Base-by-base conservation (phyloP, 108 stramenopile species). In the Cyclotella baltica region DNA sequence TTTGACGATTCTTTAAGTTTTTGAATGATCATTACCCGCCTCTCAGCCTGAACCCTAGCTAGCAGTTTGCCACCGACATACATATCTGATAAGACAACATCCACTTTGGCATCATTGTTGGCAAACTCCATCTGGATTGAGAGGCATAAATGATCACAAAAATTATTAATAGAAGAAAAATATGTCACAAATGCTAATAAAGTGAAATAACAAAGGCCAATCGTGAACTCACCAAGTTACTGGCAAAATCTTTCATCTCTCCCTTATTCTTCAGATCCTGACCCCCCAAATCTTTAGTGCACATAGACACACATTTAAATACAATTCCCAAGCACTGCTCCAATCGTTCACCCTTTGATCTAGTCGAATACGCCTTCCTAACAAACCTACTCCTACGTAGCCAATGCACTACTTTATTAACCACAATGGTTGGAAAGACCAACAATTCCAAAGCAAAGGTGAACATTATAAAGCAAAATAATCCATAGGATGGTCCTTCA, bases 161-260 rank as follows among this genome's bases (percentile, higher is more conserved):
- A 56, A 1, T 23, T 23, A 56, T 5, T 1, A 53, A 28, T 35
- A 4, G 28, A 43, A 15, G 43, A 25, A 0, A 29, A 37, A n/a
- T 38, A 22, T 11, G 34, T 36, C 6, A 11, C 1, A 27, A 51
- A 28, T 6, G 20, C 1, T 58, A 15, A 2, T 25, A 50, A 9
- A 35, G 2, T 8, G 29, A 51, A 53, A 20, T 31, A 64, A 22
- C 18, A 11, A 47, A 5, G 23, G 9, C 9, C 23, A 0, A 35
- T 31, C 27, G 30, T 22, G 4, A 1, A 2, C 75, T 57, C 25
- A 75, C 75, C 75, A 82, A 52, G 51, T 75, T 76, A 16, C 29
- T 67, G 31, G 81, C 81, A 72, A 82, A 82, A 57, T 82, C 81
- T 59, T 72, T 75, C 75, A 71, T 43, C 50, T 82, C 81, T 22